A percentile compares a stretch with the other conserved stretches of the same genome.
Evolutionary conservation across 257 asterid genomes (phyloP).

Genomic region (Solanum rostratum): DNA sequence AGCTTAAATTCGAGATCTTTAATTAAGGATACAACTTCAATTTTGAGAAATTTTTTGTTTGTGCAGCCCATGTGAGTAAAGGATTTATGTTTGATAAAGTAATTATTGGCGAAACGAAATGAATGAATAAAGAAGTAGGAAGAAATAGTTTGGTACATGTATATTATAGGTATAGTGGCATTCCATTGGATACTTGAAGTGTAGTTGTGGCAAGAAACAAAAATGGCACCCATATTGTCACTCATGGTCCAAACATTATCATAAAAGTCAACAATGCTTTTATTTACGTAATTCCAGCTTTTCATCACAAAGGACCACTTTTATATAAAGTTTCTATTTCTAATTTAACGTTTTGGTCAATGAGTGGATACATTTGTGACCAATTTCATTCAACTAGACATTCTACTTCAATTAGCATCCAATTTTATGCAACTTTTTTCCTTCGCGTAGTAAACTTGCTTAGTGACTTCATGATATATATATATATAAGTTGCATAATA

Average conservation of each 20-base stretch:
- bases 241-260: not conserved
- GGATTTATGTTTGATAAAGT: not conserved
- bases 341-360: not conserved
- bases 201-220: not conserved
- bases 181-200: not conserved
- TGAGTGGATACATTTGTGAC: not conserved
- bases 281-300: not conserved
- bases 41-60: not conserved
- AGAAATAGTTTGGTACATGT: not conserved
- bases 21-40: not conserved
- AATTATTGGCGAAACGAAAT: not conserved
- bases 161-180: not conserved
- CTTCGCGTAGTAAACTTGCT: not conserved
- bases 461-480: not conserved
- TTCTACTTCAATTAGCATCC: not conserved
- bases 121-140: not conserved
- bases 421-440: not conserved
- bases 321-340: not conserved
- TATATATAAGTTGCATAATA: not conserved
- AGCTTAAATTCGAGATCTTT: not conserved
- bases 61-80: constrained; percentile 13
- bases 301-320: not conserved
- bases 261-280: not conserved
- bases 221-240: not conserved
- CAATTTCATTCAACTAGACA: not conserved